Conservation (phyloP, 805 yeast species). For the Suhomyces pyralidae region DNA sequence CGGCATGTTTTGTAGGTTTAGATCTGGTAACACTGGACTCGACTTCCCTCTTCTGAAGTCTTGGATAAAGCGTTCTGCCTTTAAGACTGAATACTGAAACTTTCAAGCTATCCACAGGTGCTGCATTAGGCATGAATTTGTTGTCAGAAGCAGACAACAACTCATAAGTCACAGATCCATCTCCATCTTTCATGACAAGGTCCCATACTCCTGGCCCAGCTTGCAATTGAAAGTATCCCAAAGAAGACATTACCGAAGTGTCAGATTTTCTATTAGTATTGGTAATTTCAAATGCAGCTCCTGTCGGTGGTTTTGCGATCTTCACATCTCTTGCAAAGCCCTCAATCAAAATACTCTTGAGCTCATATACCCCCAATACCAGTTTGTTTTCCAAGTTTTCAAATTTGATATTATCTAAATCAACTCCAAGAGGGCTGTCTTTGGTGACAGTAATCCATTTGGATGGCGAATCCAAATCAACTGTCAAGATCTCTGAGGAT, state of each 20-base stretch:
- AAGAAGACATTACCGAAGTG: conserved; percentile 71
- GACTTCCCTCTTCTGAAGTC: conserved; percentile 36
- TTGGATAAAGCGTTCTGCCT: conserved; percentile 38
- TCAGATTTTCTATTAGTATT: conserved; percentile 33
- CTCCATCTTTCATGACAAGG: conserved; percentile 43
- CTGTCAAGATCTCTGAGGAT: conserved; percentile 44
- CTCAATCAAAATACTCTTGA: conserved; percentile 61
- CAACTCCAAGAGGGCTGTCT: conserved; percentile 39
- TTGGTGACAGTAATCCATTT: conserved; percentile 66
- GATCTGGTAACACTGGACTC: conserved; percentile 1
- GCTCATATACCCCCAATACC: conserved; percentile 45
- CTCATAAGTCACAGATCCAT: conserved; percentile 12
- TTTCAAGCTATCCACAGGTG: conserved; percentile 8
- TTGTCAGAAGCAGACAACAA: conserved; percentile 42
- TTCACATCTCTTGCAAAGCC: conserved; percentile 58
- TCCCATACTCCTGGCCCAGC: conserved; percentile 71
- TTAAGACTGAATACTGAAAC: conserved; percentile 4
- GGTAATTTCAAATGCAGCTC: conserved; percentile 46
- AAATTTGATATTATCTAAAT: conserved; percentile 59
- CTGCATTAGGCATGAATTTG: conserved; percentile 34
- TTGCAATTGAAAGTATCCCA: conserved; percentile 81
- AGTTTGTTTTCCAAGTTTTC: conserved; percentile 34
- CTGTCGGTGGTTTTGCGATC: conserved; percentile 43
- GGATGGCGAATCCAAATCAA: conserved; percentile 58
- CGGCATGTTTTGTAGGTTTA: conserved; percentile 41